Conservation (phyloP, 768 basidiomycete species). For the Suillus fuscotomentosus region DNA sequence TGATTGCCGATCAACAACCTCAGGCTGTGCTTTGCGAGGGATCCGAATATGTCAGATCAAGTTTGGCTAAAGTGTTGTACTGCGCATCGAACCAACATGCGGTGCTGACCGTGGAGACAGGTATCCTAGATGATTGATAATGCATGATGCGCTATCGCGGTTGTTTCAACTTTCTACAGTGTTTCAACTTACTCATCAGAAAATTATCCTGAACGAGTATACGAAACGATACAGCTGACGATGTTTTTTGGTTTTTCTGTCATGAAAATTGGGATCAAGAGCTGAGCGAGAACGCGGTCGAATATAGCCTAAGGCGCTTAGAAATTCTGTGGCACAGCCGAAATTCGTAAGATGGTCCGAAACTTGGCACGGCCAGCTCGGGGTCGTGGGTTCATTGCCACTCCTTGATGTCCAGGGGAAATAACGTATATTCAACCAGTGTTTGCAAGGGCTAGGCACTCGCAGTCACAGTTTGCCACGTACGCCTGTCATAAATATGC, state of each 20-base stretch:
- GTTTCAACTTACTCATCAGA: not conserved
- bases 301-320: not conserved
- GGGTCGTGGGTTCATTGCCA: not conserved
- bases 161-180: not conserved
- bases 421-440: not conserved
- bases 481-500: constrained; percentile 60
- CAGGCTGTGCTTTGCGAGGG: not conserved
- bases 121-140: not conserved
- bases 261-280: not conserved
- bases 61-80: constrained; percentile 3
- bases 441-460: not conserved
- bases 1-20: not conserved
- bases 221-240: not conserved
- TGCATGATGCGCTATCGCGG: not conserved
- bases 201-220: not conserved
- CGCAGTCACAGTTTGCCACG: constrained; percentile 44
- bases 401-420: not conserved
- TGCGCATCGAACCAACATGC: not conserved
- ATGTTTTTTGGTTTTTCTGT: not conserved
- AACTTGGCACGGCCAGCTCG: not conserved
- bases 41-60: not conserved
- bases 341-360: not conserved
- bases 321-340: not conserved
- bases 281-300: too few species aligned
- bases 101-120: not conserved